Evolutionary conservation across 179 eudicot genomes (phyloP), one percentile per base, ranked within the genome.

Genomic region (Silene coronaria): DNA sequence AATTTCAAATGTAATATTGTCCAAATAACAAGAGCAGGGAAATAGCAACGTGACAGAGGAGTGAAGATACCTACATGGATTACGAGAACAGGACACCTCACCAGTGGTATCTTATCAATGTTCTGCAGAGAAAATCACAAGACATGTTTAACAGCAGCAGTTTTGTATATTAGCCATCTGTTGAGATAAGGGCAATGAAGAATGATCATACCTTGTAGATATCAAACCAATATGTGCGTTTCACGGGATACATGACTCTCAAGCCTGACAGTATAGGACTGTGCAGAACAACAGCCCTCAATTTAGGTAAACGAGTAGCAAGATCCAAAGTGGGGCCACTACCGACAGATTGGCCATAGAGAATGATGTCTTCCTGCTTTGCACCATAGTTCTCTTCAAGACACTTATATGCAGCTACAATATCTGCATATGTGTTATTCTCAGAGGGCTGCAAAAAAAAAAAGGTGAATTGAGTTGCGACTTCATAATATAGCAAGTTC

Each of bases 311-410:
- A 79, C 97, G 97, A 45, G 96, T 78, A 32, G 97, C 97, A 23
- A 93, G 96, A 84, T 93, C 92, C 83, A 88, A 86, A 46, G 98
- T 92, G 34, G 98, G 98, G 51, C 98, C 98, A 77, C 98, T 93
- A 73, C 98, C 98, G 73, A 93, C 98, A 65, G 98, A 93, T 79
- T 93, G 98, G 70, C 98, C 98, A 67, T 93, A 93, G 55, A 93
- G 94, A 74, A 93, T 89, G 55, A 93, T 78, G 14, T 93, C 91
- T 85, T 93, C 97, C 82, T 91, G 96, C 85, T 90, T 93, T 60
- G 88, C 90, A 63, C 93, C 92, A 57, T 89, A 93, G 58, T 30
- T 93, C 75, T 92, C 96, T 84, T 88, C 91, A 6, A 93, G 90
- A 80, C 91, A 93, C 88, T 93, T 93, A 34, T 91, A 93, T 65